Conservation (phyloP, 2,329 filamentous ascomycete genomes). For the Fonsecaea monophora region DNA sequence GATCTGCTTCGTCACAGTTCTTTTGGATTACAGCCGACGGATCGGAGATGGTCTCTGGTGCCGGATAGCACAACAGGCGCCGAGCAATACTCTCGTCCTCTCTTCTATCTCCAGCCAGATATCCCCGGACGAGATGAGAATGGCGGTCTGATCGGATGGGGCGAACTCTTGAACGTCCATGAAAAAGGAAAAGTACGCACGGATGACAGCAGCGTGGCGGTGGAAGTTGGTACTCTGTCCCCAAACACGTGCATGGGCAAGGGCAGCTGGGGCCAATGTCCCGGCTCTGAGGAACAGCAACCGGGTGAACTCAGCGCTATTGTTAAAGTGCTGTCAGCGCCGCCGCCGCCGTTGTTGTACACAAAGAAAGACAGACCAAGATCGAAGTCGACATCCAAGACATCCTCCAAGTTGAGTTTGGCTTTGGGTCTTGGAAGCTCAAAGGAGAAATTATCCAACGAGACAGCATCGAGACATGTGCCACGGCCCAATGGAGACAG, state of each 20-base stretch:
- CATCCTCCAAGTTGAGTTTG: constrained; percentile 18
- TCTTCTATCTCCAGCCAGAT: constrained; percentile 52
- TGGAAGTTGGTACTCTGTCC: background rate
- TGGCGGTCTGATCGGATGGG: constrained; percentile 54
- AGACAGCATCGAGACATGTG: constrained; percentile 17
- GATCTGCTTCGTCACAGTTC: background rate
- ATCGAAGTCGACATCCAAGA: constrained; percentile 18
- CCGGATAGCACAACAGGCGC: background rate
- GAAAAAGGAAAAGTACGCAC: constrained; percentile 38
- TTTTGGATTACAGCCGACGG: background rate
- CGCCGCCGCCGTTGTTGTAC: too few relatives aligned
- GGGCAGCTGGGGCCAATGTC: constrained; percentile 13
- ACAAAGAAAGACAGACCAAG: constrained; percentile 2
- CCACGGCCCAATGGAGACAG: constrained; percentile 24
- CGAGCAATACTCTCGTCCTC: constrained; percentile 33
- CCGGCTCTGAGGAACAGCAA: background rate
- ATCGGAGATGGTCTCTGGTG: constrained; percentile 1
- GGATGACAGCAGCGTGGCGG: background rate
- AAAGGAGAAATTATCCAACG: background rate
- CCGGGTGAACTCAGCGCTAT: constrained; percentile 1
- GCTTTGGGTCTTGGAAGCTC: constrained; percentile 4
- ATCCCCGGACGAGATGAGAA: constrained; percentile 51
- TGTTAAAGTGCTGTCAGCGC: constrained; percentile 14
- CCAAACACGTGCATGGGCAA: constrained; percentile 4
- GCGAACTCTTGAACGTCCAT: constrained; percentile 52